phyloP scores from a whole-genome alignment of 108 stramenopile genomes.

The Skeletonema grethae region DNA sequence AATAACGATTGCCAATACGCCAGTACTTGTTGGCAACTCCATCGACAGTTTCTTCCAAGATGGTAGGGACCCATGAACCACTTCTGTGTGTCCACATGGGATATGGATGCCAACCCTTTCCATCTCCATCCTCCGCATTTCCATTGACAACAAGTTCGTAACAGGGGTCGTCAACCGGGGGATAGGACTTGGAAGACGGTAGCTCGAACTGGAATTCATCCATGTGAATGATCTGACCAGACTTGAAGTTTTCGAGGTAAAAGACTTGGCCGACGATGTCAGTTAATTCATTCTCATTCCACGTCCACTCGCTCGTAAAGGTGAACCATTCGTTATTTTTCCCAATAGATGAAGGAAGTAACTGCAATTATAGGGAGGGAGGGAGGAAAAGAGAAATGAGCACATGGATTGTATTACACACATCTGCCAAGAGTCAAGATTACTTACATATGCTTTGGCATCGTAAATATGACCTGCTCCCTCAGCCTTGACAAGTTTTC shows the following conservation, averaged over 20 bases:
- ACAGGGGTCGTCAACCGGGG: conserved; percentile 39
- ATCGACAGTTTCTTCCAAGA: conserved; percentile 24
- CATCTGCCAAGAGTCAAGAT: neutral
- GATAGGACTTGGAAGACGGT: conserved; percentile 50
- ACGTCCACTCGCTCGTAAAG: conserved; percentile 43
- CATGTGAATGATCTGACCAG: conserved; percentile 42
- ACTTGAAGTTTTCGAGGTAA: conserved; percentile 39
- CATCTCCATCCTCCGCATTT: conserved; percentile 54
- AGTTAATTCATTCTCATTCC: conserved; percentile 21
- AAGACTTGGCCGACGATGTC: conserved; percentile 47
- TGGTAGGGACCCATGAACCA: conserved; percentile 12
- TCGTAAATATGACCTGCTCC: neutral
- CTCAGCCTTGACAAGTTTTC: conserved; percentile 31
- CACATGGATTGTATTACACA: neutral
- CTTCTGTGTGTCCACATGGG: conserved; percentile 26
- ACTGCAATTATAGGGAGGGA: neutral
- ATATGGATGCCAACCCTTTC: conserved; percentile 35
- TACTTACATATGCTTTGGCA: neutral
- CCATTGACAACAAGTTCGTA: conserved; percentile 56
- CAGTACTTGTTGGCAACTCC: conserved; percentile 46
- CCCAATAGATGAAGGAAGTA: conserved; percentile 21
- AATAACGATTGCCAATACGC: conserved; percentile 19
- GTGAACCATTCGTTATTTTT: conserved; percentile 54
- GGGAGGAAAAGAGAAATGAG: neutral
- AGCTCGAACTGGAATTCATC: conserved; percentile 50